phyloP scores from a whole-genome alignment of 345 rosid species.

The Camelina laxa region DNA sequence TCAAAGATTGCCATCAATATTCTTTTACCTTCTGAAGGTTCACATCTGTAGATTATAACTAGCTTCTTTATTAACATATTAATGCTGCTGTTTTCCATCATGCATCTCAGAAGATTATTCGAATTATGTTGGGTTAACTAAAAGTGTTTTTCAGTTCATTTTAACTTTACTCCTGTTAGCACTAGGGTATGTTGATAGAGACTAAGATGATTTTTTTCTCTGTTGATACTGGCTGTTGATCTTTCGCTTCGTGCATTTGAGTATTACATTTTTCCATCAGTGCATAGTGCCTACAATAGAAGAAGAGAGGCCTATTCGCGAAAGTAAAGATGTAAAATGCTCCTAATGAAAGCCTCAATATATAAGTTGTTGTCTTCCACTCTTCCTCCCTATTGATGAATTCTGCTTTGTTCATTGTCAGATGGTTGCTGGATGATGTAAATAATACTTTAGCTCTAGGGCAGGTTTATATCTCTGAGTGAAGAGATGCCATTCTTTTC shows the following conservation, averaged over 20 bases:
- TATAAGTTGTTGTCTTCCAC: conserved; percentile 19
- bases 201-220: conserved; percentile 1
- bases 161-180: neutral
- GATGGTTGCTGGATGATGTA: conserved; percentile 16
- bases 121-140: neutral
- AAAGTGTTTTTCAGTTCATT: conserved; percentile 3
- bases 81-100: conserved; percentile 6
- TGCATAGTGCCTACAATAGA: conserved; percentile 15
- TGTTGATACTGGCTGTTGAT: conserved; percentile 16
- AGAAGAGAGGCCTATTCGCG: conserved; percentile 1
- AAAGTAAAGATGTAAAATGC: conserved; percentile 16
- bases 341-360: conserved; percentile 20
- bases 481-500: conserved; percentile 10
- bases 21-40: conserved; percentile 31
- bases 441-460: conserved; percentile 12
- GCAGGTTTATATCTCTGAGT: conserved; percentile 5
- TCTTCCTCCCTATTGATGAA: conserved; percentile 9
- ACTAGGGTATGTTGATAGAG: conserved; percentile 20
- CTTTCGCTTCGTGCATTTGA: conserved; percentile 14
- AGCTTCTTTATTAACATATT: conserved; percentile 22
- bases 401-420: conserved; percentile 7
- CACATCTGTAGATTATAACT: conserved; percentile 36
- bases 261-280: conserved; percentile 11
- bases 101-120: conserved; percentile 17
- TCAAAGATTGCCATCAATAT: conserved; percentile 34